Evolutionary conservation across 1,284 basidiomycete genomes (phyloP), one percentile per base, ranked within the genome.

Genomic region (Paramarasmius palmivorus): DNA sequence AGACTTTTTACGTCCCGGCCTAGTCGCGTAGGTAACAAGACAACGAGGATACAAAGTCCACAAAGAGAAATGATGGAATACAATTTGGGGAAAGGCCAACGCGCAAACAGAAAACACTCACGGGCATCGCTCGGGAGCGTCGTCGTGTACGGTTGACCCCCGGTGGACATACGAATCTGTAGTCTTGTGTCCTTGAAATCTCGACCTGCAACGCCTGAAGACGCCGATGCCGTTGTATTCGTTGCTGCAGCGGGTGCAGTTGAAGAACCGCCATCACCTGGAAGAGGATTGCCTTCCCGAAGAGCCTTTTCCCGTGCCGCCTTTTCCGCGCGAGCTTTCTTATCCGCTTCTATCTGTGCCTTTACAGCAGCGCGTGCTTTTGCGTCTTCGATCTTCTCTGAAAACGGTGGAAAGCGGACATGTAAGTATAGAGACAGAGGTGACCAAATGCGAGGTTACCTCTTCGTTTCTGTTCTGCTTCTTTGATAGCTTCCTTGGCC

Each of bases 261-360:
- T 3, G 38, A 36, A 26, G 49, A 50, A 2, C 25, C 38, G 17
- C 23, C 59, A 2, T 66, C 62, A 49, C 72, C 76, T 19, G 72
- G 71, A 50, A 81, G 65, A 39, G 76, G 73, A 62, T 67, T 70
- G 15, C 92, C 94, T 44, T 94, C 92, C 36, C 94, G 82, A 10
- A 93, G 67, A 0, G 92, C 93, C 68, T 96, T 97, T 70, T 96
- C 95, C 29, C 84, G 77, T 0, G 93, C 93, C 1, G 86, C 78
- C 64, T 91, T 94, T 64, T 91, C 93, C 0, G 92, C 91, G n/a
- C 95, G 84, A 22, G 84, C 86, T 53, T 83, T 82, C 73, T 93
- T 97, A 75, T 97, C 95, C 0, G 88, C 90, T 70, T 96, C 95
- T 60, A 98, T 97, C 68, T 96, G 93, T 0, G 89, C 92, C 66